A percentile compares a stretch with the other conserved stretches of the same genome.
phyloP scores from a whole-genome alignment of 257 asterid genomes.

The Prunella vulgaris region DNA sequence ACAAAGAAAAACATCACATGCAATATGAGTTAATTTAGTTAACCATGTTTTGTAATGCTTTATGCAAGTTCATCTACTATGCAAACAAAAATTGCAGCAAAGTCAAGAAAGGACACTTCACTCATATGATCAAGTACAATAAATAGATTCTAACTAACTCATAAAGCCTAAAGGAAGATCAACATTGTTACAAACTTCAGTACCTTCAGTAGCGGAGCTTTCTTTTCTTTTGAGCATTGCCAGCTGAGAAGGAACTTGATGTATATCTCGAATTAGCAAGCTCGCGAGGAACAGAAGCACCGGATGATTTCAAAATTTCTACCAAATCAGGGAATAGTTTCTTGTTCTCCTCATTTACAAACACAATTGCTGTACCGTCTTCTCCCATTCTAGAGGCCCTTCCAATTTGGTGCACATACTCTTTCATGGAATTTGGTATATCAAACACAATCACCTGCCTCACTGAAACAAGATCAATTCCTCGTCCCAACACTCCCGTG shows the following conservation, averaged over 20 bases:
- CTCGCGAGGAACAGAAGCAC: slow-evolving; percentile 74
- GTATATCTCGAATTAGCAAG: slow-evolving; percentile 56
- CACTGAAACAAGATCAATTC: slow-evolving; percentile 68
- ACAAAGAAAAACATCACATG: not conserved
- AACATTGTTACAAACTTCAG: not conserved
- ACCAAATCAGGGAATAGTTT: slow-evolving; percentile 63
- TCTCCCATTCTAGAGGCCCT: slow-evolving; percentile 93
- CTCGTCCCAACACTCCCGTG: slow-evolving; percentile 90
- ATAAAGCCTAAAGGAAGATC: not conserved
- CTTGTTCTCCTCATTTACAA: slow-evolving; percentile 84
- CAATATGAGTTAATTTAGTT: not conserved
- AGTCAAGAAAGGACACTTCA: not conserved
- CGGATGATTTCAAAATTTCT: slow-evolving; percentile 56
- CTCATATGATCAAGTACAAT: not conserved
- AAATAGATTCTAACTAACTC: not conserved
- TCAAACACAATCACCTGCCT: slow-evolving; percentile 89
- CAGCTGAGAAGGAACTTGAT: slow-evolving; percentile 30
- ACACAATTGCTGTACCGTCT: slow-evolving; percentile 65
- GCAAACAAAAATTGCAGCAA: not conserved
- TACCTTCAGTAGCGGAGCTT: slow-evolving; percentile 42
- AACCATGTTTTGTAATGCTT: too few species aligned
- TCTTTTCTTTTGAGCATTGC: slow-evolving; percentile 55
- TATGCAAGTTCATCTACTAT: not conserved
- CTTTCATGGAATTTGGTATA: slow-evolving; percentile 83
- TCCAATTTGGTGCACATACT: slow-evolving; percentile 90